Percentiles rank a stretch among this genome's conserved stretches.
Conservation (phyloP, 2,329 filamentous ascomycete species). For the Pseudogymnoascus sp. region DNA sequence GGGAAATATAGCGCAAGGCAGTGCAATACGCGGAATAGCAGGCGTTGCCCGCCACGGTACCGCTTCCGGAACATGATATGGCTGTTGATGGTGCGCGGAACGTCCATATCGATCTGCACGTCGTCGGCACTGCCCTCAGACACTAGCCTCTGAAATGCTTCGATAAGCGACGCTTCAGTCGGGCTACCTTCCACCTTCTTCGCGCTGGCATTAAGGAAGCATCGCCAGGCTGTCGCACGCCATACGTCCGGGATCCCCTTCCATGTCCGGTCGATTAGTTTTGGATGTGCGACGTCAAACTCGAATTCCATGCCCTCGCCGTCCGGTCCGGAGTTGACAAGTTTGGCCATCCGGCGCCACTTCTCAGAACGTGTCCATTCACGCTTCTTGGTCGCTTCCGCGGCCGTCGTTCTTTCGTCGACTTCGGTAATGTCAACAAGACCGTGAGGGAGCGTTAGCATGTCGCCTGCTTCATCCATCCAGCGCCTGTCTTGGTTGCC, state of each 20-base stretch:
- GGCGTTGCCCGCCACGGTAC: conserved; percentile 84
- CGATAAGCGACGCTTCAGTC: conserved; percentile 64
- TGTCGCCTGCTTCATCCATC: conserved; percentile 60
- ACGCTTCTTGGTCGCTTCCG: conserved; percentile 53
- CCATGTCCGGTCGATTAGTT: conserved; percentile 88
- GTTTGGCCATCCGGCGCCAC: conserved; percentile 59
- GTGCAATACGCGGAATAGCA: conserved; percentile 89
- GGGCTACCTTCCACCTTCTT: conserved; percentile 50
- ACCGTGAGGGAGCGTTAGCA: conserved; percentile 54
- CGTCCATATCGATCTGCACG: conserved; percentile 93
- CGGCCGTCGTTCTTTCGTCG: conserved; percentile 43
- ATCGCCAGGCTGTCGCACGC: conserved; percentile 90
- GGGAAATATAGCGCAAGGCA: conserved; percentile 86
- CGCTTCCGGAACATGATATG: conserved; percentile 96
- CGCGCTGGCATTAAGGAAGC: conserved; percentile 76
- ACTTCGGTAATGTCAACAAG: conserved; percentile 51
- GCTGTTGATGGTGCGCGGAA: conserved; percentile 85
- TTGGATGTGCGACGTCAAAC: conserved; percentile 76
- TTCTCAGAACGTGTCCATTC: conserved; percentile 58
- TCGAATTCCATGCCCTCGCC: conserved; percentile 59
- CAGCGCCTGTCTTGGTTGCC: conserved; percentile 54
- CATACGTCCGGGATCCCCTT: conserved; percentile 97
- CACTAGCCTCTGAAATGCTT: conserved; percentile 66
- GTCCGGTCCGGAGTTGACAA: conserved; percentile 33
- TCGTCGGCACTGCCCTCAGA: conserved; percentile 75